Percentiles rank a stretch among this genome's conserved stretches.
These are phyloP conservation scores for Lojkania enalia DNA, from an alignment of 2,329 filamentous ascomycete genomes.

Conservation along the genomic window DNA sequence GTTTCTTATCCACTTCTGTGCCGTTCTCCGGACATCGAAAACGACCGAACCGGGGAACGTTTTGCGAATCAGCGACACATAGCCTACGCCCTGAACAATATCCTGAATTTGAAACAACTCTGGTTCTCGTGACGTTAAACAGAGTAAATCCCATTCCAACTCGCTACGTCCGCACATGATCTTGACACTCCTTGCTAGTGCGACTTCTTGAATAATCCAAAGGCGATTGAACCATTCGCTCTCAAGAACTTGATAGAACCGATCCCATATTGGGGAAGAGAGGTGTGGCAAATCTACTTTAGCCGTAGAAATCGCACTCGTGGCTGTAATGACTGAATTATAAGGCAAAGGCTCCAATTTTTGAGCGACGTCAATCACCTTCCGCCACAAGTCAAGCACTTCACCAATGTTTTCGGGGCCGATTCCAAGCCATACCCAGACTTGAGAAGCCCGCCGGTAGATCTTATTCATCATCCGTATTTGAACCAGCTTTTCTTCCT, in stretches of 20 bases:
- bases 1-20: too few species aligned
- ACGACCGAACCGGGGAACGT: too few species aligned
- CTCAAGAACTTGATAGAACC: not conserved
- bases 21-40: too few species aligned
- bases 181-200: not conserved
- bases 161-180: not conserved
- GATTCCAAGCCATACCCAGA: not conserved
- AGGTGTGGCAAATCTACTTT: too few species aligned
- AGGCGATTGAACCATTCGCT: not conserved
- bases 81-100: too few species aligned
- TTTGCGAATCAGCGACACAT: too few species aligned
- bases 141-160: not conserved
- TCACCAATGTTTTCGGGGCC: too few species aligned
- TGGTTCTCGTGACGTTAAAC: too few species aligned
- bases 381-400: too few species aligned
- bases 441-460: not conserved
- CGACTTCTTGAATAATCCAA: not conserved
- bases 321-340: not conserved
- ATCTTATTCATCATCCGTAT: not conserved
- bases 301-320: too few species aligned
- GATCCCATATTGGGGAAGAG: not conserved
- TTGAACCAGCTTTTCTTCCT: not conserved
- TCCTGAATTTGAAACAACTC: too few species aligned
- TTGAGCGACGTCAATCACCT: not conserved
- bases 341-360: not conserved